Conservation (phyloP, 768 basidiomycete species). For the Suillus hirtellus region DNA sequence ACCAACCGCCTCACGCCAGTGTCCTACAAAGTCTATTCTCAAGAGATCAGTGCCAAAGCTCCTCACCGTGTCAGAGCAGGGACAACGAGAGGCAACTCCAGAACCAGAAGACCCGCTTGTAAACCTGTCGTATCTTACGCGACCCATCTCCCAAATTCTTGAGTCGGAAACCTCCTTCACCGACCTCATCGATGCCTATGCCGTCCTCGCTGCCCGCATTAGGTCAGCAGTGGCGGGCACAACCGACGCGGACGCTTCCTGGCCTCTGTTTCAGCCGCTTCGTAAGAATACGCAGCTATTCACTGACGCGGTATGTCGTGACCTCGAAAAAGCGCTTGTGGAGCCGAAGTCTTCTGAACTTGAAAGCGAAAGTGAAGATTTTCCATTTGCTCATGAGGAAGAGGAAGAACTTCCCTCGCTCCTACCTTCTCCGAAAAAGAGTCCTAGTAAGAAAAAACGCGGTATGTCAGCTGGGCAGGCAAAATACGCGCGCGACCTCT, state of each 20-base stretch:
- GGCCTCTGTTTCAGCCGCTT: constrained; percentile 74
- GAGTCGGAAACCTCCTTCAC: constrained; percentile 45
- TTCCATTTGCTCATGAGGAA: constrained; percentile 18
- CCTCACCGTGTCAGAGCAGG: constrained; percentile 42
- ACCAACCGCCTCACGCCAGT: constrained; percentile 39
- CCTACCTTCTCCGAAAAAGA: constrained; percentile 71
- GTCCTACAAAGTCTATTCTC: constrained; percentile 67
- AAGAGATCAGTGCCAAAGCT: constrained; percentile 47
- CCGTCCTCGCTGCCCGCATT: constrained; percentile 64
- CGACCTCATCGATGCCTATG: constrained; percentile 75
- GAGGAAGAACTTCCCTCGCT: constrained; percentile 29
- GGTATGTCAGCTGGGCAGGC: constrained; percentile 79
- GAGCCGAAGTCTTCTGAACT: constrained; percentile 44
- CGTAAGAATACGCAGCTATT: constrained; percentile 53
- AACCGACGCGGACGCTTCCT: constrained; percentile 59
- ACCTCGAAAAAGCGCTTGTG: constrained; percentile 63
- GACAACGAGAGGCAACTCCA: constrained; percentile 67
- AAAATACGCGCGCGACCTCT: constrained; percentile 78
- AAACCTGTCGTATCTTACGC: constrained; percentile 63
- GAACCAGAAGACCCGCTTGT: constrained; percentile 70
- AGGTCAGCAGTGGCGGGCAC: constrained; percentile 42
- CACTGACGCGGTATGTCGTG: constrained; percentile 61
- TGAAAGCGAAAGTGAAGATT: constrained; percentile 23
- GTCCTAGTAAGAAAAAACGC: constrained; percentile 60
- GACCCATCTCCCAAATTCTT: constrained; percentile 62